A percentile compares a stretch with the other conserved stretches of the same genome.
Conservation (phyloP, 2,329 filamentous ascomycete species). For the Catunica adiposa region DNA sequence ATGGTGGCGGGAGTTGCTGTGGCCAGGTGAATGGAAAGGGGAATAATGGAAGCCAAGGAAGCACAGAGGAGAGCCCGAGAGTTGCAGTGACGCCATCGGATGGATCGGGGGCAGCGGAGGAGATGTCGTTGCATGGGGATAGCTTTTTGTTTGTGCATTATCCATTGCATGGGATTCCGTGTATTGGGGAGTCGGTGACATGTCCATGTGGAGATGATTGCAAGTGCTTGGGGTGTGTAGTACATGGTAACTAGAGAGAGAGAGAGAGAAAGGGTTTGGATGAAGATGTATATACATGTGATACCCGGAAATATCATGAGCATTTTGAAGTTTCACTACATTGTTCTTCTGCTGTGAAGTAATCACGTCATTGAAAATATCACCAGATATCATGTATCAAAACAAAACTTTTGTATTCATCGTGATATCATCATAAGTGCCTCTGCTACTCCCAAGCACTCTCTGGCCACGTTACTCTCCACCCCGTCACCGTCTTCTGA, state of each 20-base stretch:
- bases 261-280: too few relatives aligned
- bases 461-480: slow-evolving; percentile 49
- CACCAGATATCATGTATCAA: background rate
- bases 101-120: slow-evolving; percentile 29
- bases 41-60: background rate
- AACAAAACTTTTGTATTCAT: background rate
- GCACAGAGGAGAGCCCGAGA: background rate
- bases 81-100: slow-evolving; percentile 20
- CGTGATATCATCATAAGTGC: background rate
- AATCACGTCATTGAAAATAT: background rate
- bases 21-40: too few relatives aligned
- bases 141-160: slow-evolving; percentile 46
- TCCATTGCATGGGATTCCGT: slow-evolving; percentile 28
- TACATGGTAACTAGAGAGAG: slow-evolving; percentile 28
- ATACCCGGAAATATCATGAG: background rate
- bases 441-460: slow-evolving; percentile 17
- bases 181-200: slow-evolving; percentile 31
- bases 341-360: background rate
- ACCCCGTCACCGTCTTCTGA: slow-evolving; percentile 68
- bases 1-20: background rate
- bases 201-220: slow-evolving; percentile 46
- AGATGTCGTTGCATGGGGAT: slow-evolving; percentile 32
- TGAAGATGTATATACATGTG: background rate
- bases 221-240: slow-evolving; percentile 39
- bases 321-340: background rate